These are phyloP conservation scores for Cytospora paraplurivora DNA, from an alignment of 2,329 filamentous ascomycete species.

Conservation along the genomic window DNA sequence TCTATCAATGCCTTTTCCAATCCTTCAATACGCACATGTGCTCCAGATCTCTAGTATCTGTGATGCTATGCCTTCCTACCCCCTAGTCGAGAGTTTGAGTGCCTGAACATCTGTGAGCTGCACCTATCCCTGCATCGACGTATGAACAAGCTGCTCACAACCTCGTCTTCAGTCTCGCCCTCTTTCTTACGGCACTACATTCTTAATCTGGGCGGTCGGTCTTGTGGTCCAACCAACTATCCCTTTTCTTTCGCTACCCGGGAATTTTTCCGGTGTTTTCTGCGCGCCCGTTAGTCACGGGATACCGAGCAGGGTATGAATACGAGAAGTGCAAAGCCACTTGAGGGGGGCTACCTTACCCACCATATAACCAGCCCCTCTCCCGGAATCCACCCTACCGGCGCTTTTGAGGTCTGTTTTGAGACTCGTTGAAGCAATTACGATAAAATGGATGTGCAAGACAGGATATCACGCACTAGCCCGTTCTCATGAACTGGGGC, in stretches of 20 bases:
- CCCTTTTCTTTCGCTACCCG: not conserved
- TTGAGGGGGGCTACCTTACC: not conserved
- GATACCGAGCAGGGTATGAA: not conserved
- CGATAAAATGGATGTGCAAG: not conserved
- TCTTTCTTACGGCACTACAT: not conserved
- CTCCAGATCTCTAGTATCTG: not conserved
- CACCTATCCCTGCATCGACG: not conserved
- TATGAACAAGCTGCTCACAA: not conserved
- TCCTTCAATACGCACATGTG: not conserved
- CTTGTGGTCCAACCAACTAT: not conserved
- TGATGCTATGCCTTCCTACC: not conserved
- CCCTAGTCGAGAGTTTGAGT: not conserved
- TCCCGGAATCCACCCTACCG: constrained; percentile 1
- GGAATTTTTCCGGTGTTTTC: not conserved
- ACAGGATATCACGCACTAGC: not conserved
- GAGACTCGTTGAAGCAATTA: not conserved
- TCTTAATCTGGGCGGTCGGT: not conserved
- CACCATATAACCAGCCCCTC: not conserved
- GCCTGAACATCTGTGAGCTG: not conserved
- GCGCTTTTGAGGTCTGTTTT: not conserved
- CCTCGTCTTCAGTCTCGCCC: not conserved
- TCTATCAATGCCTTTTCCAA: not conserved
- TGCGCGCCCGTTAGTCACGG: constrained; percentile 3
- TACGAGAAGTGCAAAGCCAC: not conserved
- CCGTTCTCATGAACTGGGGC: not conserved